Conservation (phyloP, 1,284 basidiomycete genomes). For the Coniferiporia weirii region DNA sequence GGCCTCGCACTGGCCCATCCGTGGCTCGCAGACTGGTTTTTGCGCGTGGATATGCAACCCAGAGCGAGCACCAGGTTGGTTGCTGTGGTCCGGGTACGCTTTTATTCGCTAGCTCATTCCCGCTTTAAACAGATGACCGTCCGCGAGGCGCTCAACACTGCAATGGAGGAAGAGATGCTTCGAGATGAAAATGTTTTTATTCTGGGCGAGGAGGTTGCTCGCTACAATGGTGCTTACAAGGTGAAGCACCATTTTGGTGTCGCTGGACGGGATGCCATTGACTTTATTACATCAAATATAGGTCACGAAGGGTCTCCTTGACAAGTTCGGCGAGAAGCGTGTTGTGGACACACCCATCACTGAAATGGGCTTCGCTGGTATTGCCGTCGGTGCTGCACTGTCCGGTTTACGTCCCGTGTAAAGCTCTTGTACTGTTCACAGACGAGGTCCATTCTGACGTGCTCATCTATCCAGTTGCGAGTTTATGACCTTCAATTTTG, state of each 20-base stretch:
- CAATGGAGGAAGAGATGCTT: constrained; percentile 99
- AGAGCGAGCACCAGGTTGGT: constrained; percentile 53
- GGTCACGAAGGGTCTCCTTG: constrained; percentile 96
- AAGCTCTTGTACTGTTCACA: constrained; percentile 22
- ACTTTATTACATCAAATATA: constrained; percentile 28
- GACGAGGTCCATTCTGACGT: constrained; percentile 17
- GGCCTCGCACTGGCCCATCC: constrained; percentile 32
- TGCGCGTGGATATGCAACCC: constrained; percentile 59
- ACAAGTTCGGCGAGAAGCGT: constrained; percentile 99
- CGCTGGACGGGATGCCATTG: constrained; percentile 12
- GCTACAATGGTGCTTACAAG: constrained; percentile 99
- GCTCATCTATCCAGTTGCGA: constrained; percentile 66
- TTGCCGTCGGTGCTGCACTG: constrained; percentile 93
- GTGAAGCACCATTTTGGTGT: constrained; percentile 35
- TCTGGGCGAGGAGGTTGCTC: constrained; percentile 97
- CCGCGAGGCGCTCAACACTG: constrained; percentile 94
- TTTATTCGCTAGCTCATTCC: constrained; percentile 5
- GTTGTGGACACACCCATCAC: constrained; percentile 98
- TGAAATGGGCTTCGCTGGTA: constrained; percentile 97
- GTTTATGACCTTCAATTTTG: constrained; percentile 99
- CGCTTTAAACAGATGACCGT: constrained; percentile 80
- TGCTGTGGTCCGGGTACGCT: constrained; percentile 17
- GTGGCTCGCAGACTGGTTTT: constrained; percentile 37
- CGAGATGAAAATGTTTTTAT: constrained; percentile 95
- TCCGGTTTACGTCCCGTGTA: constrained; percentile 92